Percentiles rank a stretch among this genome's conserved stretches.
These are phyloP conservation scores for Clitopilus passeckerianus DNA, from an alignment of 768 basidiomycete species.

Conservation along the genomic window DNA sequence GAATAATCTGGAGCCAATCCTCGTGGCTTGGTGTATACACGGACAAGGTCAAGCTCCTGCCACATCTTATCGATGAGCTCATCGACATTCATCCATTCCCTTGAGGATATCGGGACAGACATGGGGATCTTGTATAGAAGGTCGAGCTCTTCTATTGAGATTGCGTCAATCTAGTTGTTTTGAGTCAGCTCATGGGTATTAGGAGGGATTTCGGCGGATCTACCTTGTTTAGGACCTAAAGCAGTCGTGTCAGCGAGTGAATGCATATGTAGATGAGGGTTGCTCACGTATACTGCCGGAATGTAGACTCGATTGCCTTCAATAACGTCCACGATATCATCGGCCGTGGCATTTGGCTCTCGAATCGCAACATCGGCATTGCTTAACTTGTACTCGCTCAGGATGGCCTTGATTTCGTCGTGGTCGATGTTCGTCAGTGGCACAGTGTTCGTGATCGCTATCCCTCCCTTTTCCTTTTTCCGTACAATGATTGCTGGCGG, in stretches of 20 bases:
- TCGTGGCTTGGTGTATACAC: conserved; percentile 95
- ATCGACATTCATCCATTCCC: conserved; percentile 95
- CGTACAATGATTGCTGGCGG: conserved; percentile 84
- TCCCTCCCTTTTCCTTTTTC: conserved; percentile 87
- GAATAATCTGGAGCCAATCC: conserved; percentile 89
- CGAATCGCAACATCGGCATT: conserved; percentile 92
- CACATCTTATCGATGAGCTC: conserved; percentile 94
- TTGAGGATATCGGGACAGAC: conserved; percentile 91
- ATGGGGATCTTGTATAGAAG: conserved; percentile 93
- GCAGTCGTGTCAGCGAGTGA: not conserved
- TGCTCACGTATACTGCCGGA: conserved; percentile 80
- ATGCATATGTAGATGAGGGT: not conserved
- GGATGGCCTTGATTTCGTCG: conserved; percentile 92
- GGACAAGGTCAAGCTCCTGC: conserved; percentile 86
- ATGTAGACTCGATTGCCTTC: conserved; percentile 97
- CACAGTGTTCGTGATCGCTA: conserved; percentile 95
- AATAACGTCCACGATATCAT: conserved; percentile 95
- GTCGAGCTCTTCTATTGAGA: conserved; percentile 97
- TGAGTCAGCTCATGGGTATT: not conserved
- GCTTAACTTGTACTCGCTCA: conserved; percentile 88
- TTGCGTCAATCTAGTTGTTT: conserved; percentile 80
- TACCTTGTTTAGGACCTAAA: conserved; percentile 80
- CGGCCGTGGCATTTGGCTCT: conserved; percentile 86
- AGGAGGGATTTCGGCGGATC: conserved; percentile 4
- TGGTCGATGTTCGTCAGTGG: conserved; percentile 94